Percentiles rank a stretch among this genome's conserved stretches.
Evolutionary conservation across 2,329 filamentous ascomycete species (phyloP).

Genomic region (Talaromyces rugulosus): DNA sequence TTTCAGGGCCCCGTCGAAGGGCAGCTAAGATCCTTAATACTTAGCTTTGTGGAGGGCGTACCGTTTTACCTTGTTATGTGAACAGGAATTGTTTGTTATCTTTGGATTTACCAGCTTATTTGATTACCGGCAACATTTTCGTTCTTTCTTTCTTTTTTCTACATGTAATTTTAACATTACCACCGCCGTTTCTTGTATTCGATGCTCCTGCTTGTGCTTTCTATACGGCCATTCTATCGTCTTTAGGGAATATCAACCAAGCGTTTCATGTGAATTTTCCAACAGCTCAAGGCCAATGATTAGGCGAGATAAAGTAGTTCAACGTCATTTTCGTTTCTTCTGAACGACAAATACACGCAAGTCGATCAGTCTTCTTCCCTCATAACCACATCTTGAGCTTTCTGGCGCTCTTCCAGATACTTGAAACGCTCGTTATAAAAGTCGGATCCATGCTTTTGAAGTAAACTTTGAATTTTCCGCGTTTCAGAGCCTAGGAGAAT

Average conservation of each 20-base stretch:
- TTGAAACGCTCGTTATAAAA: conserved; percentile 32
- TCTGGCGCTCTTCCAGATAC: conserved; percentile 23
- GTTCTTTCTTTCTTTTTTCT: background rate
- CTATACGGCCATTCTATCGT: background rate
- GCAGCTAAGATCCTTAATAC: background rate
- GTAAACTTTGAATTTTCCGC: conserved; percentile 29
- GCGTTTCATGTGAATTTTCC: background rate
- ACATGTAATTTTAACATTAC: background rate
- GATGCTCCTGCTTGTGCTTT: background rate
- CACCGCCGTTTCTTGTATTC: background rate
- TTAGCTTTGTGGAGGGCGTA: background rate
- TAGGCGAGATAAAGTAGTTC: background rate
- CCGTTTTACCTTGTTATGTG: background rate
- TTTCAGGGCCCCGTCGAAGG: background rate
- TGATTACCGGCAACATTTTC: background rate
- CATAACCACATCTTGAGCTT: background rate
- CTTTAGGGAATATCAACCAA: background rate
- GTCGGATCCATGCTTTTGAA: conserved; percentile 43
- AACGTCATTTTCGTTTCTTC: background rate
- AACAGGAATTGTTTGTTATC: background rate
- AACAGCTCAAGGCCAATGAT: background rate
- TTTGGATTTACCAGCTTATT: background rate
- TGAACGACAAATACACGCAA: background rate
- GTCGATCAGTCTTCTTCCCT: background rate
- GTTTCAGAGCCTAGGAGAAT: conserved; percentile 30